phyloP scores from a whole-genome alignment of 306 rosid genomes.

The Cajanus cajan region DNA sequence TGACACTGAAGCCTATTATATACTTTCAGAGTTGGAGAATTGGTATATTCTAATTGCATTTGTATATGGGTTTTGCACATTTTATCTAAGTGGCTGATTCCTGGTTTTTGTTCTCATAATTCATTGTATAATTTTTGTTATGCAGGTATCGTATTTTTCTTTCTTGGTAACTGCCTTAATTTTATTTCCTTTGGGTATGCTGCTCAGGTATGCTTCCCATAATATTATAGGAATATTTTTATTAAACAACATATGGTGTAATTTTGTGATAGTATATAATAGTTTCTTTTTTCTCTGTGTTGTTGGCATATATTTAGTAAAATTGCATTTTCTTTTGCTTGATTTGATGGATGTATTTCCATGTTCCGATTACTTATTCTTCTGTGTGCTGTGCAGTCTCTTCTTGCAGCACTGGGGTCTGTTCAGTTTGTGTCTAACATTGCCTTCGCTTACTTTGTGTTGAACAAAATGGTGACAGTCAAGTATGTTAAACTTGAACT shows the following conservation, averaged over 20 bases:
- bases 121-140: conserved; percentile 18
- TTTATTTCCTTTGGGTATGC: conserved; percentile 96
- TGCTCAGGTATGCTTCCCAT: conserved; percentile 71
- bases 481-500: conserved; percentile 66
- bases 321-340: neutral
- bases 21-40: conserved; percentile 89
- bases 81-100: conserved; percentile 18
- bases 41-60: conserved; percentile 52
- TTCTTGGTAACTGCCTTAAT: conserved; percentile 88
- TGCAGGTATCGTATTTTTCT: conserved; percentile 81
- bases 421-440: conserved; percentile 95
- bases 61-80: conserved; percentile 22
- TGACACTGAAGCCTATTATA: conserved; percentile 70
- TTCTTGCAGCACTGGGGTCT: conserved; percentile 98
- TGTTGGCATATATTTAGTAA: neutral
- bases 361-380: conserved; percentile 10
- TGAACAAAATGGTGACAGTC: conserved; percentile 91
- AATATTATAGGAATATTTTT: conserved; percentile 1
- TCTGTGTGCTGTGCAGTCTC: conserved; percentile 60
- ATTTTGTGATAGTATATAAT: conserved; percentile 9
- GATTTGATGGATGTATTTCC: conserved; percentile 11
- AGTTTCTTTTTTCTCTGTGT: neutral
- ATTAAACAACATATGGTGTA: conserved; percentile 1
- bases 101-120: conserved; percentile 12
- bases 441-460: conserved; percentile 92